Percentiles rank a stretch among this genome's conserved stretches.
Conservation (phyloP, 441 rosid genomes). For the Erodium trifolium region DNA sequence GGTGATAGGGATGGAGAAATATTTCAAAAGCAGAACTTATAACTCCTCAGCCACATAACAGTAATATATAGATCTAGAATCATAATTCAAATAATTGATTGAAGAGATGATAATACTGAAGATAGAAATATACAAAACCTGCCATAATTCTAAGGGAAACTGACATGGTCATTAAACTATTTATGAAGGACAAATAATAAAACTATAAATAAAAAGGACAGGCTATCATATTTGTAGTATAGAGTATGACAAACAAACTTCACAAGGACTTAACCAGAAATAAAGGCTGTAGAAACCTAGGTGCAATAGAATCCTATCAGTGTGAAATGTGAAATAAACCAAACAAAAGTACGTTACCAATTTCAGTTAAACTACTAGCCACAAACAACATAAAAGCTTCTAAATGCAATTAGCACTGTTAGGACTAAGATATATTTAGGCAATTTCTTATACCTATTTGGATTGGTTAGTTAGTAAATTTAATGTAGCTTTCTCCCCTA, state of each 20-base stretch:
- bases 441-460: too few relatives aligned
- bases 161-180: background rate
- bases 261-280: background rate
- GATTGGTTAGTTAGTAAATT: too few relatives aligned
- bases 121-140: background rate
- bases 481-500: too few relatives aligned
- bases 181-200: background rate
- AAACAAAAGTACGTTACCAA: background rate
- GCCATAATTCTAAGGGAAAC: background rate
- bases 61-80: background rate
- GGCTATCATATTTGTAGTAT: background rate
- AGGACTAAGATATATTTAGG: too few relatives aligned
- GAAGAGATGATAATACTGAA: background rate
- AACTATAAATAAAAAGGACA: background rate
- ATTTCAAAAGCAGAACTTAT: constrained; percentile 6
- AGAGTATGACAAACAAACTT: background rate
- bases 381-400: background rate
- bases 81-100: background rate
- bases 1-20: background rate
- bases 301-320: background rate
- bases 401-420: background rate
- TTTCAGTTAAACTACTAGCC: background rate
- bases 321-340: background rate
- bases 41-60: background rate
- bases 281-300: background rate